Base-by-base conservation (phyloP, 31 red algal genomes). In the Endocladia muricata region DNA sequence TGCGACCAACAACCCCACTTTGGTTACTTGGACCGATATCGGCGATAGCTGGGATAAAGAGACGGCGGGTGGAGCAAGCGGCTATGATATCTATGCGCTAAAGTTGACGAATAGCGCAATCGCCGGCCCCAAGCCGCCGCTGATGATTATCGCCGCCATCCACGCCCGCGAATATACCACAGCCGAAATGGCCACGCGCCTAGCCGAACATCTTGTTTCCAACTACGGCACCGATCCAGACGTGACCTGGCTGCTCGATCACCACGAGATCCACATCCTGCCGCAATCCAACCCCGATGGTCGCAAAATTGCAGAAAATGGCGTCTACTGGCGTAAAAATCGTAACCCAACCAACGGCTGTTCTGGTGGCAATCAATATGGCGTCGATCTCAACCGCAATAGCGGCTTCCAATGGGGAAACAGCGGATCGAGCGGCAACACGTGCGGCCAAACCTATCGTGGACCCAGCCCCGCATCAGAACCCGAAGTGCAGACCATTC, bases 331-430 rank as follows among this genome's bases (percentile, higher is more conserved):
- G n/a, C 47, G 47, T 15, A 52, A 52, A n/a, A 52, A 52, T n/a
- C 47, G 47, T n/a, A 52, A 52, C n/a, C 13, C 13, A 15, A 52
- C 13, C n/a, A 11, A 11, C 47, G 13, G 13, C n/a, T n/a, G 13
- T n/a, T 52, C 13, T 52, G 47, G 47, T 52, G 47, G n/a, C 47
- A 52, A n/a, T 52, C n/a, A n/a, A n/a, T 52, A 52, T n/a, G 47
- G 47, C 11, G 47, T 52, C n/a, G 47, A 52, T 52, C n/a, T 52
- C 13, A 52, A 52, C n/a, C 47, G 47, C 11, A 52, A 52, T n/a
- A 15, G 13, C n/a, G 13, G 13, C 11, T 52, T 52, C 47, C 13
- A n/a, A 52, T 52, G 47, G 47, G 47, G 47, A 11, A 52, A 52
- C 47, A n/a, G n/a, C 11, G 47, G 47, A 15, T 52, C 47, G 13